Percentiles rank a stretch among this genome's conserved stretches.
These are phyloP conservation scores for Gastrolobium bilobum DNA, from an alignment of 306 rosid genomes.

Conservation along the genomic window DNA sequence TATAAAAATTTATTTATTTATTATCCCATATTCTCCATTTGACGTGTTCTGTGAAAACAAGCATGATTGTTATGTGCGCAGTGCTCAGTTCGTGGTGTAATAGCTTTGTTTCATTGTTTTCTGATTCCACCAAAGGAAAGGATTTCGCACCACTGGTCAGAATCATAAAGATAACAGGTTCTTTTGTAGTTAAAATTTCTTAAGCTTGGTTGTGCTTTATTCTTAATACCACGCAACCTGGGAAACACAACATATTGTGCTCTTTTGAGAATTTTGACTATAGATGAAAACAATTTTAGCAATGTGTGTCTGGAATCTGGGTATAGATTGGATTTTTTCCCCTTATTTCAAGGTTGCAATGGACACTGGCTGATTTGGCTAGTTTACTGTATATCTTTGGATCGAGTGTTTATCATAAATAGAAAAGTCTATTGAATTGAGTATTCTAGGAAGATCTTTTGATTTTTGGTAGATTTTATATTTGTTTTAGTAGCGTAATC, in stretches of 20 bases:
- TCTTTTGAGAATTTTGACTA: background rate
- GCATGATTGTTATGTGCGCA: background rate
- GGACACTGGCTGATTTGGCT: background rate
- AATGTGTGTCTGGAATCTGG: background rate
- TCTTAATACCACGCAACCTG: background rate
- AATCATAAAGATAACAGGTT: background rate
- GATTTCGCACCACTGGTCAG: background rate
- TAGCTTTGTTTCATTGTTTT: background rate
- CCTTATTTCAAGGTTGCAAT: too few relatives aligned
- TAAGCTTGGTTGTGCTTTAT: background rate
- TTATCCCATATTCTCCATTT: too few relatives aligned
- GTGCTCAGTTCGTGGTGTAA: too few relatives aligned
- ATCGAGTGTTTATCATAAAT: conserved; percentile 43
- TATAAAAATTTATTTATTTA: too few relatives aligned
- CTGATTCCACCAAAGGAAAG: background rate
- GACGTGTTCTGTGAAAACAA: too few relatives aligned
- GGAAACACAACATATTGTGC: too few relatives aligned
- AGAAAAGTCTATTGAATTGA: too few relatives aligned
- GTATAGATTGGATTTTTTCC: too few relatives aligned
- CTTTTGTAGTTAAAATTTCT: background rate
- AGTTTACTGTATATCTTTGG: conserved; percentile 54
- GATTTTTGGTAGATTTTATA: too few relatives aligned
- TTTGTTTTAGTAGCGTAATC: too few relatives aligned
- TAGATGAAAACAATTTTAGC: background rate
- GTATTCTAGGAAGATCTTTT: too few relatives aligned